phyloP scores from a whole-genome alignment of 257 asterid genomes.

The Gardenia jasminoides region DNA sequence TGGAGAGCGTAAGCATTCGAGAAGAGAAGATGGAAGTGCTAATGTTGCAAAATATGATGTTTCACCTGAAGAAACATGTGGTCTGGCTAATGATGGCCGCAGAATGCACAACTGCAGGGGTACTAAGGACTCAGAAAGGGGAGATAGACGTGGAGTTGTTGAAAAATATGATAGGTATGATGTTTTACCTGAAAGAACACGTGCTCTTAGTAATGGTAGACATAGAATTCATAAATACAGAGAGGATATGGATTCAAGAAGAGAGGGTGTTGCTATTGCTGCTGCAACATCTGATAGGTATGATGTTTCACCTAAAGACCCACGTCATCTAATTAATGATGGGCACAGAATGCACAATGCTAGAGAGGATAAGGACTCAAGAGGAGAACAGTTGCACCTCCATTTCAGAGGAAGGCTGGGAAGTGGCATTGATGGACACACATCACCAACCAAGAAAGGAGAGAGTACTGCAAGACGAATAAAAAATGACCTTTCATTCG shows the following conservation, averaged over 20 bases:
- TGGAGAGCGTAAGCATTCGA: constrained; percentile 33
- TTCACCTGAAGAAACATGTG: constrained; percentile 37
- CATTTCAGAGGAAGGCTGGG: constrained; percentile 30
- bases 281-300: constrained; percentile 28
- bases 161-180: constrained; percentile 27
- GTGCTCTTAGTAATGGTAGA: constrained; percentile 32
- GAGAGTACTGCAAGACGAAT: constrained; percentile 36
- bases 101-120: constrained; percentile 30
- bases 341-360: constrained; percentile 21
- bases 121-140: constrained; percentile 36
- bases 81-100: constrained; percentile 29
- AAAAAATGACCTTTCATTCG: constrained; percentile 22
- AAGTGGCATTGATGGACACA: constrained; percentile 30
- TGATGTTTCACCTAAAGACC: constrained; percentile 34
- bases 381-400: constrained; percentile 40
- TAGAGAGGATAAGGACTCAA: constrained; percentile 33
- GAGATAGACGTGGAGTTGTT: constrained; percentile 12
- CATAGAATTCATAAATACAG: constrained; percentile 25
- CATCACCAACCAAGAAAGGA: constrained; percentile 32
- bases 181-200: constrained; percentile 35
- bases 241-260: not conserved
- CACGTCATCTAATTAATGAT: constrained; percentile 32
- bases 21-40: constrained; percentile 30
- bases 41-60: constrained; percentile 24
- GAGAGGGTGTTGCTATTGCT: constrained; percentile 31